phyloP scores from a whole-genome alignment of 2,329 filamentous ascomycete species.

The Fusarium continuum region DNA sequence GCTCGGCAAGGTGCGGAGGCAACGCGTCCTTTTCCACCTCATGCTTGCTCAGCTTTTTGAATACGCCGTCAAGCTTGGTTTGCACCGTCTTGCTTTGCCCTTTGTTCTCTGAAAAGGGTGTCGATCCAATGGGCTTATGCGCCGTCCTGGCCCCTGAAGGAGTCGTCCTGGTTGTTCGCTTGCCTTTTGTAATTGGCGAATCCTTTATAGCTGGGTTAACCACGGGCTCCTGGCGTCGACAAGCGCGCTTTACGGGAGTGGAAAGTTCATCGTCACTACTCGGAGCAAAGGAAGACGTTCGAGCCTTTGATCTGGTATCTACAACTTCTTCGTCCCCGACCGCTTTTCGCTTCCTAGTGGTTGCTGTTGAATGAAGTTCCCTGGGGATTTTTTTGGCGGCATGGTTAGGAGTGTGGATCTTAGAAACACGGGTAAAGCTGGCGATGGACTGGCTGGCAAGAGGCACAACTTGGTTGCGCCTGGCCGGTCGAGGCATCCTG shows the following conservation, averaged over 20 bases:
- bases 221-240: slow-evolving; percentile 41
- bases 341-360: slow-evolving; percentile 53
- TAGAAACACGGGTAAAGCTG: slow-evolving; percentile 60
- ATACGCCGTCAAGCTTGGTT: slow-evolving; percentile 53
- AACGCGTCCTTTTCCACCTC: slow-evolving; percentile 46
- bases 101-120: slow-evolving; percentile 46
- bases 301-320: slow-evolving; percentile 36
- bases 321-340: slow-evolving; percentile 41
- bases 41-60: slow-evolving; percentile 47
- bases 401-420: slow-evolving; percentile 46
- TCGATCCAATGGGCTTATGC: slow-evolving; percentile 46
- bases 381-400: slow-evolving; percentile 49
- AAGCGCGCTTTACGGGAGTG: slow-evolving; percentile 41
- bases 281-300: slow-evolving; percentile 47
- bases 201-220: slow-evolving; percentile 4
- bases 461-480: slow-evolving; percentile 37
- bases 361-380: slow-evolving; percentile 31
- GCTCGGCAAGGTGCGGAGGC: slow-evolving; percentile 63
- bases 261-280: slow-evolving; percentile 47
- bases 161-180: slow-evolving; percentile 44
- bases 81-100: slow-evolving; percentile 44
- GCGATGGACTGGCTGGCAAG: slow-evolving; percentile 48
- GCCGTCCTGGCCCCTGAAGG: slow-evolving; percentile 44
- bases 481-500: slow-evolving; percentile 42
- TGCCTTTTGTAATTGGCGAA: slow-evolving; percentile 41